Conservation (phyloP, 1,284 basidiomycete species). For the Singerocomus inundabilis region DNA sequence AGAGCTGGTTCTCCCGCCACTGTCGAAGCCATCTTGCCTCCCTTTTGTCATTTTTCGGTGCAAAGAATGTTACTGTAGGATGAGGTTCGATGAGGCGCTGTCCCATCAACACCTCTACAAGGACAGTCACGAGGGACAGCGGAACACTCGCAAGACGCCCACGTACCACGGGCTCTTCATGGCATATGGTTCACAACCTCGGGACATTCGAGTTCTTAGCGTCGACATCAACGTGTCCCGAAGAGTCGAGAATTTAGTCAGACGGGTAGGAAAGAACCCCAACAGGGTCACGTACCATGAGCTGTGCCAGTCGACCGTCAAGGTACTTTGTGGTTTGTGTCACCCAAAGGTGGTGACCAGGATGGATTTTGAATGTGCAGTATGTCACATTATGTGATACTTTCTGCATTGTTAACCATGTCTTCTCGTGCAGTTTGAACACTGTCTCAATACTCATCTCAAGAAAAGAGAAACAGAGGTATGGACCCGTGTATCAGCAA, state of each 20-base stretch:
- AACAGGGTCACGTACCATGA: not conserved
- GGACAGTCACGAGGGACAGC: not conserved
- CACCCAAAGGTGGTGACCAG: not conserved
- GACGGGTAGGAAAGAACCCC: conserved; percentile 12
- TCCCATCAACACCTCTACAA: conserved; percentile 12
- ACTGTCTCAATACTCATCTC: conserved; percentile 9
- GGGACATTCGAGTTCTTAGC: conserved; percentile 1
- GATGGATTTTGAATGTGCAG: conserved; percentile 14
- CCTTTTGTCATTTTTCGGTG: conserved; percentile 17
- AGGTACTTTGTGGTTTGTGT: conserved; percentile 15
- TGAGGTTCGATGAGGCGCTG: conserved; percentile 13
- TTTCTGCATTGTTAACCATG: not conserved
- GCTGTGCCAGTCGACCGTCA: conserved; percentile 9
- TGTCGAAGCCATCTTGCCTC: conserved; percentile 9
- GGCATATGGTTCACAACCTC: not conserved
- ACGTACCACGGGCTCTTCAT: not conserved
- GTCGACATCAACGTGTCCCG: conserved; percentile 9
- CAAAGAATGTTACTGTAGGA: conserved; percentile 2
- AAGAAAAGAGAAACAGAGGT: not conserved
- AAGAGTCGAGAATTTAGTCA: conserved; percentile 15
- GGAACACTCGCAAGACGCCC: not conserved
- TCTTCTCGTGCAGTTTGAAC: conserved; percentile 6
- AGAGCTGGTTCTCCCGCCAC: not conserved
- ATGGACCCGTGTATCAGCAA: conserved; percentile 7
- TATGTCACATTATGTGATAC: not conserved